Percentiles rank a stretch among this genome's conserved stretches.
phyloP scores from a whole-genome alignment of 2,329 filamentous ascomycete genomes.

The Arthrinium phaeospermum region DNA sequence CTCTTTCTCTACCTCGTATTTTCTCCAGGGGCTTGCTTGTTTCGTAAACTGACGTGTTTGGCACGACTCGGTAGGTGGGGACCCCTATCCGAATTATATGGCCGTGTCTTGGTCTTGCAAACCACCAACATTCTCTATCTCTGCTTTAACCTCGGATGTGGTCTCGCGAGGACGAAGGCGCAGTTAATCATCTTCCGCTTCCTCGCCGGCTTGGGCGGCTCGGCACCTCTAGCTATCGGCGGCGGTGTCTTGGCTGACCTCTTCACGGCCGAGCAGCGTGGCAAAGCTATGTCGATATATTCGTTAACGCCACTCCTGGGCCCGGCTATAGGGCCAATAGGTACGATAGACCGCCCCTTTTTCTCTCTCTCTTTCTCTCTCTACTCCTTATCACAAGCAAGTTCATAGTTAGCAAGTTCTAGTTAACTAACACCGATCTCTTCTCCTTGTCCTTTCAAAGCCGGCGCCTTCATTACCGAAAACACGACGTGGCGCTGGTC shows the following conservation, averaged over 20 bases:
- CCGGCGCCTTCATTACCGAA: conserved; percentile 69
- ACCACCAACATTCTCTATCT: conserved; percentile 54
- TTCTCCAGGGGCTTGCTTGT: neutral
- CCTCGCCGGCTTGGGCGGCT: conserved; percentile 63
- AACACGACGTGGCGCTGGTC: conserved; percentile 75
- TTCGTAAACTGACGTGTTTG: conserved; percentile 2
- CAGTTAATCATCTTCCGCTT: conserved; percentile 65
- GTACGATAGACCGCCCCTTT: conserved; percentile 1
- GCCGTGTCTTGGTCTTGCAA: conserved; percentile 59
- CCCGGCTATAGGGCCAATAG: conserved; percentile 68
- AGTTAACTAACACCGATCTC: neutral
- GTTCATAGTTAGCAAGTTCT: too few species aligned
- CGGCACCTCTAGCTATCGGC: conserved; percentile 53
- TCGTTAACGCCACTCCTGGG: conserved; percentile 68
- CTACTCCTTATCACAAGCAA: neutral
- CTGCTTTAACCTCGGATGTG: conserved; percentile 65
- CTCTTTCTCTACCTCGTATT: neutral
- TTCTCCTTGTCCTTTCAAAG: conserved; percentile 30
- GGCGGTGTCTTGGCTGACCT: conserved; percentile 44
- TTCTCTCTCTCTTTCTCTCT: neutral
- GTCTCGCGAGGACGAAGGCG: conserved; percentile 55
- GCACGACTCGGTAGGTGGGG: conserved; percentile 41
- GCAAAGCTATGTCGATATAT: conserved; percentile 67
- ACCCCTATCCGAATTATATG: conserved; percentile 61
- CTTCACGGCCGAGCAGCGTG: conserved; percentile 66